These are phyloP conservation scores for Ramalina intermedia DNA, from an alignment of 495 filamentous ascomycete species.

Conservation along the genomic window DNA sequence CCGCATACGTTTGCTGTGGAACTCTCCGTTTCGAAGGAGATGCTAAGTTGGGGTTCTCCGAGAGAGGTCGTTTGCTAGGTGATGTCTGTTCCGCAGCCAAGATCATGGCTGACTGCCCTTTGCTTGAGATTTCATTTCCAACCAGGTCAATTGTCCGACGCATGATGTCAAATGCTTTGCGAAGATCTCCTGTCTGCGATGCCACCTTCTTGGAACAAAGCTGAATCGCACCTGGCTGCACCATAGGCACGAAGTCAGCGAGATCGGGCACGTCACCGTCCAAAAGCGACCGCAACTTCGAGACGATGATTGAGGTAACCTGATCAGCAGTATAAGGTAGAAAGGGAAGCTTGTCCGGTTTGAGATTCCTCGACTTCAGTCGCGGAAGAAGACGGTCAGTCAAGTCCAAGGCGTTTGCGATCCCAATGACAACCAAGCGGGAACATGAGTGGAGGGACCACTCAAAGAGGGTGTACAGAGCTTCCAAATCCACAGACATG, in stretches of 20 bases:
- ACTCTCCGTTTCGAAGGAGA: conserved; percentile 31
- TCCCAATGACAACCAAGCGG: conserved; percentile 70
- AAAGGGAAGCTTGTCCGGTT: conserved; percentile 81
- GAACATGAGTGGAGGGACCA: conserved; percentile 75
- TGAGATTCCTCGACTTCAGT: conserved; percentile 80
- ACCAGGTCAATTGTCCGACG: conserved; percentile 80
- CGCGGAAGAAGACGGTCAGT: conserved; percentile 91
- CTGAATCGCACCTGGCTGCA: conserved; percentile 86
- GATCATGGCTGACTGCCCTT: conserved; percentile 24
- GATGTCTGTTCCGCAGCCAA: conserved; percentile 19
- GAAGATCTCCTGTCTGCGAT: conserved; percentile 82
- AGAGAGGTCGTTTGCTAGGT: conserved; percentile 43
- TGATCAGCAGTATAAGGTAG: conserved; percentile 84
- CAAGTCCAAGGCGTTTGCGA: conserved; percentile 91
- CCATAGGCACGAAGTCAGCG: conserved; percentile 58
- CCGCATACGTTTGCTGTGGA: conserved; percentile 31
- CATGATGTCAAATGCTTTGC: conserved; percentile 90
- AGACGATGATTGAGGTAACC: conserved; percentile 71
- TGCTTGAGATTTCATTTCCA: conserved; percentile 57
- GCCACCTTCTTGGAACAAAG: conserved; percentile 89
- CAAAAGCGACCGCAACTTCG: conserved; percentile 64
- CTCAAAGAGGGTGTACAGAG: conserved; percentile 82
- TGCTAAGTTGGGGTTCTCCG: conserved; percentile 56
- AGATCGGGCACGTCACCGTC: conserved; percentile 22
- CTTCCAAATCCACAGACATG: conserved; percentile 67